Base-by-base conservation (phyloP, 352 stramenopile genomes). In the Globisporangium abappressorium region DNA sequence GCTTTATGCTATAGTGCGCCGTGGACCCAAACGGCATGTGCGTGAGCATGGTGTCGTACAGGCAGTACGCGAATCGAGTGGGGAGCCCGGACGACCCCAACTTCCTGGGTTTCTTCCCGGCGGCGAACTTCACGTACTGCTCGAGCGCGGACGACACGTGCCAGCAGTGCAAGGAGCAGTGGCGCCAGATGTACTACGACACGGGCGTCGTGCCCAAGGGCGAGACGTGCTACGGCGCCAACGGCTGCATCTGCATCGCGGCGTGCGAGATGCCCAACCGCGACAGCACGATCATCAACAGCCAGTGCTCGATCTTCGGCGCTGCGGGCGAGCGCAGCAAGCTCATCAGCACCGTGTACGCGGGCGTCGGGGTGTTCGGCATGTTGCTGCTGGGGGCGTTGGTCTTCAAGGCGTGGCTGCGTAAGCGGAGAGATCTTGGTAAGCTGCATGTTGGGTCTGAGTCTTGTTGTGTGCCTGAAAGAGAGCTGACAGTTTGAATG, bases 71-170 rank as follows among this genome's bases (percentile, higher is more conserved):
- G 6, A 41, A n/a, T 14, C 47, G 22, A 7, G 2, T 34, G 24
- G 57, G 26, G 8, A 60, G 53, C 7, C 28, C 36, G 0, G 22
- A 57, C 54, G 60, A 67, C 55, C 34, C 66, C 26, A 24, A 26
- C 2, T 64, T 66, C 38, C 46, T 67, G 28, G 66, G 66, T 0
- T 71, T 55, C 60, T 71, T 66, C 46, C 66, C 66, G 5, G 2
- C 59, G 8, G 51, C 59, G 2, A 67, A 71, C 59, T 71, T 67
- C 51, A 66, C 59, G 53, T 71, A 71, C 66, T 71, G 66, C 66
- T 12, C 66, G 28, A 55, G 34, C 22, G 38, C 56, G 6, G 66
- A 71, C 46, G 59, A 71, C 30, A 57, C 30, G 18, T 71, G 66
- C 30, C 41, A 36, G 12, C 30, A 33, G 14, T 71, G 66, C 24